Percentiles rank a stretch among this genome's conserved stretches.
phyloP scores from a whole-genome alignment of 2,329 filamentous ascomycete genomes.

The Penicillium capsulatum region DNA sequence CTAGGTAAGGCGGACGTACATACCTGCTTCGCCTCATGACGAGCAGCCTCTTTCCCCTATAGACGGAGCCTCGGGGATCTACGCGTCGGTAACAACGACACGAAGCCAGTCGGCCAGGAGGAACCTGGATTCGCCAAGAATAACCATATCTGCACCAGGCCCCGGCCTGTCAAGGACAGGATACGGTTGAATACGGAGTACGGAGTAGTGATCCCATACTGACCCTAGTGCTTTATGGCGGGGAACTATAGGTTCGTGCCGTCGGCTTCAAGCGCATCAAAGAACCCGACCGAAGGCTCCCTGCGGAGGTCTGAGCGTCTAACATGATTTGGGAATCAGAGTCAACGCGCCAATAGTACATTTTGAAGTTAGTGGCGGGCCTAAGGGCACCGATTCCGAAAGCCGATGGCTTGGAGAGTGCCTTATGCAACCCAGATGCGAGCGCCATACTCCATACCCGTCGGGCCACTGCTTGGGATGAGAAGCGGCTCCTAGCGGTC shows the following conservation, averaged over 20 bases:
- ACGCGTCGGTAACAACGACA: conserved; percentile 28
- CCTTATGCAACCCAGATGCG: conserved; percentile 41
- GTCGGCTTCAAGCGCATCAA: conserved; percentile 22
- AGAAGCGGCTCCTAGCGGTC: conserved; percentile 44
- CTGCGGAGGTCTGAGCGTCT: too few relatives aligned
- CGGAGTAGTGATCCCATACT: conserved; percentile 34
- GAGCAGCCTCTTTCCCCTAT: conserved; percentile 40
- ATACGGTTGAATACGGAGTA: too few relatives aligned
- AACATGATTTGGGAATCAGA: conserved; percentile 41
- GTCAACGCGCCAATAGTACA: too few relatives aligned
- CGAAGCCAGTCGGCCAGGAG: conserved; percentile 45
- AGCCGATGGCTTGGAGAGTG: conserved; percentile 35
- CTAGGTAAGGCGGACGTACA: conserved; percentile 41
- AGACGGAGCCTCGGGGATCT: conserved; percentile 44
- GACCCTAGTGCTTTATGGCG: conserved; percentile 33
- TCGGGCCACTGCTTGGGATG: too few relatives aligned
- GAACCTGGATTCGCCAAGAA: conserved; percentile 39
- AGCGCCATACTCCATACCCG: too few relatives aligned
- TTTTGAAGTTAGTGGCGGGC: conserved; percentile 22
- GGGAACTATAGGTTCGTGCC: conserved; percentile 27
- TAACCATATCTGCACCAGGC: conserved; percentile 43
- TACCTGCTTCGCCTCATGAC: conserved; percentile 34
- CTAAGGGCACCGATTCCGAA: conserved; percentile 45
- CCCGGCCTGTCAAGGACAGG: conserved; percentile 47
- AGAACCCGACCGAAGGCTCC: conserved; percentile 40